Base-by-base conservation (phyloP, 2,329 filamentous ascomycete species). In the Colletotrichum godetiae region DNA sequence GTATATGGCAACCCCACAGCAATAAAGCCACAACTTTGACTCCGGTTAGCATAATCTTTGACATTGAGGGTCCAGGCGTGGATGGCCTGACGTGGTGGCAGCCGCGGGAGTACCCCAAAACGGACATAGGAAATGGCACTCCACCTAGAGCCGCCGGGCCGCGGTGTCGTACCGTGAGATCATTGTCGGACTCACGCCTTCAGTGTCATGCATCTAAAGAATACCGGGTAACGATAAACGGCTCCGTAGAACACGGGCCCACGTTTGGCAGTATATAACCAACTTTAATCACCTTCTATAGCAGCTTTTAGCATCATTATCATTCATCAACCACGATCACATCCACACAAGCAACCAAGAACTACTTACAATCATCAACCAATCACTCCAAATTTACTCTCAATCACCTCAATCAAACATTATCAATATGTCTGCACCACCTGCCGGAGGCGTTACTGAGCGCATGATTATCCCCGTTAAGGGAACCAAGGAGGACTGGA, bases 401-500 rank as follows among this genome's bases (percentile, higher is more conserved):
- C 19, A 22, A 13, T n/a, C 24, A 37, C 5, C 8, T n/a, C 37
- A 24, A 31, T 8, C 13, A n/a, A 53, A 3, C 13, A 53, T 13
- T 10, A 1, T 13, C 46, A 68, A 37, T 10, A 72, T 72, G 69
- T 63, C 52, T 72, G 57, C 42, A 19, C 49, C 66, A 27, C 66
- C 58, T n/a, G 4, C 33, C 22, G 49, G 57, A 22, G 64, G 65
- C 10, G 46, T 73, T 33, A 71, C 70, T 15, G 46, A 69, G 55
- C 70, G 67, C 33, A 70, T 71, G 70, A 70, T 73, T 35, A 59
- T 73, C 31, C 60, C 70, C 13, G 67, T 73, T 11, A 64, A 35
- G 11, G 70, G 70, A 31, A 52, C 59, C n/a, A 58, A 64, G n/a
- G 70, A 73, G 2, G 70, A 71, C 15, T 73, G 70, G 70, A 71